Base-by-base conservation (phyloP, 1,284 basidiomycete genomes). In the Amylostereum areolatum region DNA sequence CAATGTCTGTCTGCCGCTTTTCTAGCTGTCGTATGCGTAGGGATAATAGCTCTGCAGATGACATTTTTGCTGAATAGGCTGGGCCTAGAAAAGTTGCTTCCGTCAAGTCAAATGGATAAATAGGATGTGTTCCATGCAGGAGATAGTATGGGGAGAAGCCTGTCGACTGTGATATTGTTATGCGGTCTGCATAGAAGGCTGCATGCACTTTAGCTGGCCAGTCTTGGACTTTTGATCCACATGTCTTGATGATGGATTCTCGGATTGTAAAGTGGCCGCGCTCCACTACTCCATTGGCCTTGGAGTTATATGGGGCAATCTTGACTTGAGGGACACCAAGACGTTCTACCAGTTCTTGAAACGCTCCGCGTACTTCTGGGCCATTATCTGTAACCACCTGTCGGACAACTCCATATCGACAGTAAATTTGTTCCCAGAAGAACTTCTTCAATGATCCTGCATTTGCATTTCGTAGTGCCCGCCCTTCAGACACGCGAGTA, bases 321-420 rank as follows among this genome's bases (percentile, higher is more conserved):
- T 32, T 31, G 11, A 57, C 47, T 2, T 58, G 51, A 6, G 51
- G 47, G 10, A 57, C 41, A 5, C 44, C 43, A 11, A 53, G 45
- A 0, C 33, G 12, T 1, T 48, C 27, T 7, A 47, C 29, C 9
- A 55, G 50, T 28, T 2, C 6, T 2, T 10, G 31, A 42, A 53
- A 55, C 2, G 61, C 62, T 24, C 41, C 51, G 31, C 51, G 44
- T 2, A 59, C 51, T 50, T 63, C 57, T 10, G 52, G 18, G 10
- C 66, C 62, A 55, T 69, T 69, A 43, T 70, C 67, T 0, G 65
- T 70, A 1, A 66, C 60, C 4, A 71, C 66, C 36, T 60, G 52
- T 10, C 40, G n/a, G 0, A 66, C 25, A 1, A 53, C 47, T 7
- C 67, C 68, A 61, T 67, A 69, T 33, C 62, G 44, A 44, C 64